Evolutionary conservation across 768 basidiomycete genomes (phyloP).

Genomic region (Pisolithus albus): DNA sequence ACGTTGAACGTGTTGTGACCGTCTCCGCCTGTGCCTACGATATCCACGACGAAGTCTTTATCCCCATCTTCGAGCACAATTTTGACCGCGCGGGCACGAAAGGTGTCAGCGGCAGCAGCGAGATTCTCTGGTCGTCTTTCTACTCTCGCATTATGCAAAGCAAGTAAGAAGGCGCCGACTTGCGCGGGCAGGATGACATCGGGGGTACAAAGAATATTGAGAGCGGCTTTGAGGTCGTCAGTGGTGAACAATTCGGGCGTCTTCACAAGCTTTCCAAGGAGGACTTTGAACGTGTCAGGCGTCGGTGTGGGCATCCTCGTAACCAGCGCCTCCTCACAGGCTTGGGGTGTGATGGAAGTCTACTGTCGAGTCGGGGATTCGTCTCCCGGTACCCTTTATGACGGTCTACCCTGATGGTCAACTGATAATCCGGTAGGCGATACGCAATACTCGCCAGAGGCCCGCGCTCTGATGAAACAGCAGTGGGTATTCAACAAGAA

Average conservation of each 20-base stretch:
- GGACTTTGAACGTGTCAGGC: constrained; percentile 60
- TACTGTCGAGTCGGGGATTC: too few relatives aligned
- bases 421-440: too few relatives aligned
- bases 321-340: background rate
- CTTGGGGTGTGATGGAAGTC: background rate
- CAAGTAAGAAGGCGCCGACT: constrained; percentile 85
- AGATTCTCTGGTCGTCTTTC: constrained; percentile 74
- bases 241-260: constrained; percentile 78
- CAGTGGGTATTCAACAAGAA: too few relatives aligned
- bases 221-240: constrained; percentile 63
- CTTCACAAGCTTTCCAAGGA: constrained; percentile 72
- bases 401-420: too few relatives aligned
- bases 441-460: too few relatives aligned
- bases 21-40: constrained; percentile 60
- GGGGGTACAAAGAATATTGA: constrained; percentile 69
- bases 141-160: constrained; percentile 71
- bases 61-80: constrained; percentile 53
- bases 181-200: constrained; percentile 61
- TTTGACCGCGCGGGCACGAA: constrained; percentile 61
- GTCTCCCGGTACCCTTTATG: too few relatives aligned
- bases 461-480: too few relatives aligned
- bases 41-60: constrained; percentile 60
- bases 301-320: constrained; percentile 21
- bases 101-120: constrained; percentile 68
- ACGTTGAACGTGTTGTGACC: constrained; percentile 96